Evolutionary conservation across 1,284 basidiomycete species (phyloP), one percentile per base, ranked within the genome.

Genomic region (Heterobasidion irregulare): DNA sequence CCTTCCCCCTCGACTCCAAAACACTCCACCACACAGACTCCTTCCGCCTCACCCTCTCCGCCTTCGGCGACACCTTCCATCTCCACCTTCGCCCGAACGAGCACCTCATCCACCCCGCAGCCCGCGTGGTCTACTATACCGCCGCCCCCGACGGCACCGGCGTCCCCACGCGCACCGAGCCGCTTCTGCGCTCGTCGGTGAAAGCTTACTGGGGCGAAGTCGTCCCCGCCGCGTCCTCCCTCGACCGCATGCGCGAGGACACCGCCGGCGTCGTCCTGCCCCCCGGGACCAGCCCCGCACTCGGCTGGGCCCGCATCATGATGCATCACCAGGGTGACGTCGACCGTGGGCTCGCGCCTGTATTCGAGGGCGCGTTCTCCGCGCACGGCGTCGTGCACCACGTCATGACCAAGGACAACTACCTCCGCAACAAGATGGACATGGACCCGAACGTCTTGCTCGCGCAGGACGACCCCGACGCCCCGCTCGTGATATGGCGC

Each of bases 361-460:
- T 79, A 2, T 91, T 85, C 65, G 89, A 93, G 65, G 92, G 92
- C 54, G 82, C 84, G 8, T 93, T 93, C 71, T 78, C 79, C 8
- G 76, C 80, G 15, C 69, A 80, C 49, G 89, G 89, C 16, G 73
- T 82, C 56, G 73, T 79, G n/a, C 83, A 90, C 69, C 86, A 92
- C 65, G 75, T 94, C 59, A 75, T 86, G 68, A 87, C 86, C 12
- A 79, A 76, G 61, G 83, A 85, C 32, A 84, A 85, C 63, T 94
- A 92, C 69, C 62, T 84, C 43, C 78, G 80, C 48, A 76, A 77
- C 63, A 82, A 78, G 56, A 75, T 79, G 50, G 68, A 71, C 12
- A 69, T 82, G 19, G 89, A 91, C 62, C 80, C 85, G n/a, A 70
- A 79, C 35, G 63, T 73, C 53, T 57, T 63, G 47, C 46, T 67